Conservation (phyloP, 257 asterid genomes). For the Gentiana straminea region DNA sequence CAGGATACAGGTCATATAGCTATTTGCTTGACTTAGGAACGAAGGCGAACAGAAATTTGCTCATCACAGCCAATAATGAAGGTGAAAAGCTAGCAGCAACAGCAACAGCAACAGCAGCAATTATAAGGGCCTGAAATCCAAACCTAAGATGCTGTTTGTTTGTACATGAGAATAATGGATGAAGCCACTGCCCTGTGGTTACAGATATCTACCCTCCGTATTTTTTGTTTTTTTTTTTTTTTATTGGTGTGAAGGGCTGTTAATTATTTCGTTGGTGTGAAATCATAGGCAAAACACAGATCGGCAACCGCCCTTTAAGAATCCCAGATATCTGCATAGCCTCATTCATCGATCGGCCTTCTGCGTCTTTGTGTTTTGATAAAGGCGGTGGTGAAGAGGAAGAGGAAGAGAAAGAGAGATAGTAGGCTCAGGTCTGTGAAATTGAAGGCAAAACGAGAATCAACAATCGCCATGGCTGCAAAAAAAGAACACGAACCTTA, state of each 20-base stretch:
- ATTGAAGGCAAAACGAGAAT: neutral
- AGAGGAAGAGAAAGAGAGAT: too few species aligned
- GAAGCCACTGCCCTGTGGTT: too few species aligned
- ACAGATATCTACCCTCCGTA: too few species aligned
- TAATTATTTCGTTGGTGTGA: neutral
- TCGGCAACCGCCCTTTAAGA: constrained; percentile 43
- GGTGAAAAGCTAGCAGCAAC: too few species aligned
- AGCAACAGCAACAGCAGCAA: too few species aligned
- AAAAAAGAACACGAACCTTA: neutral
- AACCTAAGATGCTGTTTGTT: too few species aligned
- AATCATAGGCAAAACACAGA: constrained; percentile 22
- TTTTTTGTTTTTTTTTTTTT: too few species aligned
- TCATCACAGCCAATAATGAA: constrained; percentile 18
- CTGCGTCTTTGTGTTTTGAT: too few species aligned
- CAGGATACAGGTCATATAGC: constrained; percentile 15
- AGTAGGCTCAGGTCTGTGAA: constrained; percentile 8
- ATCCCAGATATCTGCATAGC: constrained; percentile 14
- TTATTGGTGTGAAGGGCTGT: constrained; percentile 12
- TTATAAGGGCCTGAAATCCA: too few species aligned
- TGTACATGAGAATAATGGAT: too few species aligned
- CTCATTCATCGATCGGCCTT: constrained; percentile 8
- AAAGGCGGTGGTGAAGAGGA: too few species aligned
- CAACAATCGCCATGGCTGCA: constrained; percentile 15
- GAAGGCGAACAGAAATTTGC: too few species aligned
- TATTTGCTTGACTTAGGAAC: neutral